These are phyloP conservation scores for Pholiota adiposa DNA, from an alignment of 1,284 basidiomycete species.

Conservation along the genomic window DNA sequence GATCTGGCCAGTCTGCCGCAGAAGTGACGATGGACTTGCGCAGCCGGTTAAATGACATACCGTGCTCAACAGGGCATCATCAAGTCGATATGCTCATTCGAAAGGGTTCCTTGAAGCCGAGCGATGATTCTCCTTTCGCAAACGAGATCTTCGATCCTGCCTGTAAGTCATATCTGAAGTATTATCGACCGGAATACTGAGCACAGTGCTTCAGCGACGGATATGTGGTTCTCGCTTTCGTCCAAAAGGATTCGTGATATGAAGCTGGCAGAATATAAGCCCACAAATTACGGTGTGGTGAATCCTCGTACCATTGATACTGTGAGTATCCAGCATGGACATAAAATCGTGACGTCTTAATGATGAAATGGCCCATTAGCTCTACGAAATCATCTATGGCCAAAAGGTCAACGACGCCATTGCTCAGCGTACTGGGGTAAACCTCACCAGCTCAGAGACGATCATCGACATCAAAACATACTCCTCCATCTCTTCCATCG, in stretches of 20 bases:
- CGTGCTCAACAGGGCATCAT: slow-evolving; percentile 32
- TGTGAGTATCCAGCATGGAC: slow-evolving; percentile 32
- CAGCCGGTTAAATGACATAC: slow-evolving; percentile 41
- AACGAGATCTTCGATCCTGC: slow-evolving; percentile 65
- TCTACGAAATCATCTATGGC: slow-evolving; percentile 60
- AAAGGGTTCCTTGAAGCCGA: slow-evolving; percentile 56
- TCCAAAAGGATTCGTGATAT: slow-evolving; percentile 39
- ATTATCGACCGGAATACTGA: slow-evolving; percentile 5
- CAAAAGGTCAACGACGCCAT: slow-evolving; percentile 54
- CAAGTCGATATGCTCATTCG: slow-evolving; percentile 59
- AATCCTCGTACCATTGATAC: slow-evolving; percentile 50
- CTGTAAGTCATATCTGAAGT: slow-evolving; percentile 35
- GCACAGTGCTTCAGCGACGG: slow-evolving; percentile 40
- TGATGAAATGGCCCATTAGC: slow-evolving; percentile 28
- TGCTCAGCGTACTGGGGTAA: slow-evolving; percentile 34
- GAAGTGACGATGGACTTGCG: slow-evolving; percentile 58
- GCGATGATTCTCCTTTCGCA: slow-evolving; percentile 61
- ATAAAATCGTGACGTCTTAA: not conserved
- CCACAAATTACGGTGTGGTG: slow-evolving; percentile 63
- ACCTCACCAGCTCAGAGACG: slow-evolving; percentile 24
- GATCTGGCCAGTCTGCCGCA: slow-evolving; percentile 58
- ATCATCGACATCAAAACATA: slow-evolving; percentile 44
- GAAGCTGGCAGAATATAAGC: slow-evolving; percentile 49
- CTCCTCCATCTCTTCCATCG: slow-evolving; percentile 43
- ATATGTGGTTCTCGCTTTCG: slow-evolving; percentile 42